Percentiles rank a stretch among this genome's conserved stretches.
Conservation (phyloP, 805 yeast species). For the Huiozyma naganishii region DNA sequence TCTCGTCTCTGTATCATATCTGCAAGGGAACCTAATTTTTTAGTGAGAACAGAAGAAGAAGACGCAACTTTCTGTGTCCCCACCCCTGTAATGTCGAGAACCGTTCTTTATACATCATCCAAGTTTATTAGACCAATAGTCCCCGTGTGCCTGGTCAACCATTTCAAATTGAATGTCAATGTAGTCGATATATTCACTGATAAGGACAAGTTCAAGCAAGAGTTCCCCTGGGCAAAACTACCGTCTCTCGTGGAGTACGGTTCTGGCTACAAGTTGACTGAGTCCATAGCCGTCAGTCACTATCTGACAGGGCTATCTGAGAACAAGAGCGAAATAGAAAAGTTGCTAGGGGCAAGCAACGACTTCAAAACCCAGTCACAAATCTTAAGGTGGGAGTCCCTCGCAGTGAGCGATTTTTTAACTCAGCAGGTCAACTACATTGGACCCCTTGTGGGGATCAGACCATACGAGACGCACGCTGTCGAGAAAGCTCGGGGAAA, state of each 20-base stretch:
- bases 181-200: constrained; percentile 30
- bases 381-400: constrained; percentile 65
- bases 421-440: constrained; percentile 37
- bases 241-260: constrained; percentile 49
- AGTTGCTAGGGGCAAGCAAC: constrained; percentile 41
- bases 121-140: constrained; percentile 30
- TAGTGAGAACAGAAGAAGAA: no score
- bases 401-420: constrained; percentile 58
- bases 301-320: constrained; percentile 33
- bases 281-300: constrained; percentile 27
- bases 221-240: constrained; percentile 52
- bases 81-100: constrained; percentile 38
- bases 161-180: constrained; percentile 48
- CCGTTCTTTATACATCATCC: constrained; percentile 25
- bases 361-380: constrained; percentile 32
- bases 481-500: constrained; percentile 34
- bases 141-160: constrained; percentile 41
- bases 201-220: constrained; percentile 25
- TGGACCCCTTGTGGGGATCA: constrained; percentile 47
- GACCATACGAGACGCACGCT: constrained; percentile 63
- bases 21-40: no score
- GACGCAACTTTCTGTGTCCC: no score
- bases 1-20: no score
- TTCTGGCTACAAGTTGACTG: constrained; percentile 1
- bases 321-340: constrained; percentile 27